phyloP scores from a whole-genome alignment of 2,329 filamentous ascomycete genomes.

The Epichloe gansuensis region DNA sequence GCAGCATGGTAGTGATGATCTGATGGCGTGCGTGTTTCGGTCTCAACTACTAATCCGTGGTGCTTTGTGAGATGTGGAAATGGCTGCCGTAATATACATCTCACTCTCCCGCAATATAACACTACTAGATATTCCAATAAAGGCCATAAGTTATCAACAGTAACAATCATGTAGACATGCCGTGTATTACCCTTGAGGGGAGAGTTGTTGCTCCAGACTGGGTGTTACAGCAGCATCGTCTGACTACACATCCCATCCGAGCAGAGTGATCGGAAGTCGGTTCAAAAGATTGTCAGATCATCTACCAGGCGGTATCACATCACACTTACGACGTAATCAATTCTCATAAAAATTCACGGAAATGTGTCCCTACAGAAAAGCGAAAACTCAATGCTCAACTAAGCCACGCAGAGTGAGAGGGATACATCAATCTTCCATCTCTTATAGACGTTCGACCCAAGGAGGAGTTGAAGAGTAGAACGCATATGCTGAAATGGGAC shows the following conservation, averaged over 20 bases:
- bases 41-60: background rate
- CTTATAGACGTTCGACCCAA: conserved; percentile 42
- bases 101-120: too few species aligned
- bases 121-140: too few species aligned
- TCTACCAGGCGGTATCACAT: background rate
- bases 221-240: too few species aligned
- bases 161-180: too few species aligned
- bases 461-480: conserved; percentile 34
- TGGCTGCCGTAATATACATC: too few species aligned
- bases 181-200: too few species aligned
- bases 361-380: conserved; percentile 36
- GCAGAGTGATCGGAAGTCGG: too few species aligned
- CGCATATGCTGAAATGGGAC: conserved; percentile 43
- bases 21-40: background rate
- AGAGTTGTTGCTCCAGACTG: too few species aligned
- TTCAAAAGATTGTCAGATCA: too few species aligned
- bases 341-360: background rate
- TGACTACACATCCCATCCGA: too few species aligned
- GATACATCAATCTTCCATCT: conserved; percentile 38
- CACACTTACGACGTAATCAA: background rate
- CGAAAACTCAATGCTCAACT: conserved; percentile 31
- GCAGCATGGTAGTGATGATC: background rate
- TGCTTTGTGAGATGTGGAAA: too few species aligned
- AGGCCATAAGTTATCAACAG: too few species aligned
- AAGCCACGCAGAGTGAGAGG: conserved; percentile 41